These are phyloP conservation scores for Calendula officinalis DNA, from an alignment of 129 eudicot genomes.

Conservation along the genomic window DNA sequence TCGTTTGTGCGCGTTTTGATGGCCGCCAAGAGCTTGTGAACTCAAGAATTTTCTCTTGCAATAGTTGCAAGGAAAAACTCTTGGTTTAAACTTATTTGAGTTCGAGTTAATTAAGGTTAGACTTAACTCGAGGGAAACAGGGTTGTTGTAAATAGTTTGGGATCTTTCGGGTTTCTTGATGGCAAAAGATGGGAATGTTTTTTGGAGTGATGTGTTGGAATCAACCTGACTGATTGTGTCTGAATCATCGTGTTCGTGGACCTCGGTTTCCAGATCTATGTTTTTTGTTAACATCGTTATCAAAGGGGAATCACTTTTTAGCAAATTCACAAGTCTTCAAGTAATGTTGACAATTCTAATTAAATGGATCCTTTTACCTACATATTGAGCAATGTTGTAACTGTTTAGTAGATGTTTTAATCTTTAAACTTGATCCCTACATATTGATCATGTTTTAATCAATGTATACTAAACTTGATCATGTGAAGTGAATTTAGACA, in stretches of 20 bases:
- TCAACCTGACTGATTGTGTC: constrained; percentile 43
- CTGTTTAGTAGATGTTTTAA: neutral
- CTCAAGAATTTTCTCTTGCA: constrained; percentile 49
- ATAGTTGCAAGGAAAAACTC: constrained; percentile 51
- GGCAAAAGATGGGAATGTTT: constrained; percentile 4
- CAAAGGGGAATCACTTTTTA: neutral
- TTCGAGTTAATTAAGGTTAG: constrained; percentile 36
- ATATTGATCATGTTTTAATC: neutral
- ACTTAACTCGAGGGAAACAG: constrained; percentile 42
- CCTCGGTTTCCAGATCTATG: constrained; percentile 34
- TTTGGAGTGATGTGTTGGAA: constrained; percentile 37
- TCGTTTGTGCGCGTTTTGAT: constrained; percentile 55
- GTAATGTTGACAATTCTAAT: constrained; percentile 1
- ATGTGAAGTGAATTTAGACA: neutral
- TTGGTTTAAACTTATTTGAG: constrained; percentile 20
- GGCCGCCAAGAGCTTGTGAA: constrained; percentile 64
- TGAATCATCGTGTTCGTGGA: constrained; percentile 34
- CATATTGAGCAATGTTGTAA: neutral
- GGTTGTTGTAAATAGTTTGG: constrained; percentile 10
- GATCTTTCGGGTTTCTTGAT: constrained; percentile 2
- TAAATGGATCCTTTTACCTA: constrained; percentile 17
- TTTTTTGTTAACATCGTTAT: constrained; percentile 25
- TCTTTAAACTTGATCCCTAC: too few relatives aligned
- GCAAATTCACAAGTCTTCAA: neutral
- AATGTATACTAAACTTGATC: neutral